Base-by-base conservation (phyloP, 331 rosid species). In the Arachis monticola region DNA sequence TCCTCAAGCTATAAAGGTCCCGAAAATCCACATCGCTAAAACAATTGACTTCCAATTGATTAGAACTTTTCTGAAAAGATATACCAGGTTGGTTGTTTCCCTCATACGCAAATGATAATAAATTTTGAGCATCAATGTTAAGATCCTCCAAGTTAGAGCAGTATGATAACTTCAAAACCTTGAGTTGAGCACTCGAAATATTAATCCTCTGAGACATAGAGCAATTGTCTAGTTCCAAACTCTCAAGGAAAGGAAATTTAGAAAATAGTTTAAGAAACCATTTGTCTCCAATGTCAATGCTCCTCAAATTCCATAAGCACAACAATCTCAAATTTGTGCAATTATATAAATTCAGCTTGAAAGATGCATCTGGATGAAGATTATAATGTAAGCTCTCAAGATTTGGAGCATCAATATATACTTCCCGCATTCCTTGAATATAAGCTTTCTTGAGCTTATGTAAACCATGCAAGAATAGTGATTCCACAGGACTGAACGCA, bases 111-210 rank as follows among this genome's bases (percentile, higher is more conserved):
- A 46, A 72, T 3, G 61, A 35, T 14, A 38, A 7, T 57, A 72
- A 35, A 64, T 22, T 22, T 22, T 22, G 27, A 22, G 27, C 70
- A 22, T 72, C 70, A 27, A 79, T n/a, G 69, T 17, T 72, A 38
- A 79, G 11, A 41, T 65, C 79, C 63, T 79, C 64, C 82, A 79
- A 72, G 57, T 46, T 58, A 41, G 50, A 41, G 73, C 78, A 65
- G 5, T 11, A 2, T 11, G 14, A 17, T 48, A 72, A 72, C 57
- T 27, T 22, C 64, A 79, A 48, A 13, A 58, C 30, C 57, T 72
- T 65, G 6, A 72, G 79, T 46, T 46, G 47, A 47, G 0, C 31
- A 40, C 79, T 79, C 41, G 78, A 65, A 47, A 79, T 66, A 59
- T 58, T n/a, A 65, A 79, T 57, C 59, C 12, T 79, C 31, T 58